phyloP scores from a whole-genome alignment of 2,329 filamentous ascomycete species.

The Colletotrichum neosansevieriae region DNA sequence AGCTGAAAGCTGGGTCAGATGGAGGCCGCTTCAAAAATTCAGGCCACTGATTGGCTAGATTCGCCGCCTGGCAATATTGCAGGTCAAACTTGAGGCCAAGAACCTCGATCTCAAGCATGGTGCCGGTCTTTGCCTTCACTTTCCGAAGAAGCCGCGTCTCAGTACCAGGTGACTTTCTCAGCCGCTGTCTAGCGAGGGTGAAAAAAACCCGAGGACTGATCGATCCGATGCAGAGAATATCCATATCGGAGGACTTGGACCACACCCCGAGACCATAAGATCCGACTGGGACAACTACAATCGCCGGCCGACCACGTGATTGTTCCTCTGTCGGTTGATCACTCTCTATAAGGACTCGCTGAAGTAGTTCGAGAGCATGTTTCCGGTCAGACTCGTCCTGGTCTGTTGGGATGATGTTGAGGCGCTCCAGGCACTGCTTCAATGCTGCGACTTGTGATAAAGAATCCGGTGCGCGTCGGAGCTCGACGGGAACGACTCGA shows the following conservation, averaged over 20 bases:
- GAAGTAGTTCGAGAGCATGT: constrained; percentile 60
- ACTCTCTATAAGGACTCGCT: constrained; percentile 54
- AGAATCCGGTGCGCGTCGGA: constrained; percentile 45
- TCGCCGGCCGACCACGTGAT: constrained; percentile 43
- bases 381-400: constrained; percentile 57
- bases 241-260: constrained; percentile 71
- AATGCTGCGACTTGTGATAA: constrained; percentile 52
- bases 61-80: constrained; percentile 70
- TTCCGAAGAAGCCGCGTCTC: constrained; percentile 66
- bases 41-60: constrained; percentile 54
- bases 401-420: constrained; percentile 59
- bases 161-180: constrained; percentile 59
- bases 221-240: constrained; percentile 74
- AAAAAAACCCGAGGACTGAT: constrained; percentile 73
- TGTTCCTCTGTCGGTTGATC: constrained; percentile 32
- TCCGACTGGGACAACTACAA: constrained; percentile 72
- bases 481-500: constrained; percentile 50
- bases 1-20: constrained; percentile 65
- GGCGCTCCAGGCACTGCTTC: constrained; percentile 51
- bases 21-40: constrained; percentile 59
- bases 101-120: constrained; percentile 74
- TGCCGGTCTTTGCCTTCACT: constrained; percentile 69
- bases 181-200: constrained; percentile 65
- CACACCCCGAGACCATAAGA: constrained; percentile 75
- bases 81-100: constrained; percentile 70